Base-by-base conservation (phyloP, 139 green algal genomes). In the Coccomyxa sp. region DNA sequence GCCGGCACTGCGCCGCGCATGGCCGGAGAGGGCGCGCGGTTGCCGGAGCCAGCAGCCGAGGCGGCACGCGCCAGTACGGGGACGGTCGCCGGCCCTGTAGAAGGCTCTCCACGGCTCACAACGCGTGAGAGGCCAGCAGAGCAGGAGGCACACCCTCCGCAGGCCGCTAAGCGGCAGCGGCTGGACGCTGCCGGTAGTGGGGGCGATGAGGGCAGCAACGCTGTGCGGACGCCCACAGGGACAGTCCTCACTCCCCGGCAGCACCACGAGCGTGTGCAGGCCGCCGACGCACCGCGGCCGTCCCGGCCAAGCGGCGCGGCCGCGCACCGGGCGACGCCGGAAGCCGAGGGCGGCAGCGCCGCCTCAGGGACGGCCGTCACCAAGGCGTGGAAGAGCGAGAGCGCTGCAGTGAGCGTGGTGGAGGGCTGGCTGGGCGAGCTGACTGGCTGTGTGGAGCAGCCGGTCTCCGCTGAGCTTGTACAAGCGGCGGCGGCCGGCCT, bases 351-450 rank as follows among this genome's bases (percentile, higher is more conserved):
- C 7, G 38, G 38, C 38, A 51, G 38, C 38, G 38, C 38, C 3
- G 38, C 38, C 38, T 51, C 38, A 7, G 38, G 38, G 38, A 51
- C 38, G 38, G 38, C 38, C 38, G 38, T 51, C 38, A 51, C 38
- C 38, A 51, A 51, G 38, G 38, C 38, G 38, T 51, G 38, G 38
- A 51, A 51, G 38, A 51, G 38, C 38, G 38, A 51, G 38, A 51
- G 17, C 38, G 66, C 79, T 51, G 79, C 79, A n/a, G 58, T 57
- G 58, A 58, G 74, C 27, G 23, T 82, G 57, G 79, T 82, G 58
- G 51, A 82, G 58, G 18, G 23, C 58, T 66, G 51, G 25, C 79
- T 82, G 57, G 58, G 12, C 27, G 27, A 57, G 79, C 58, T 82
- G 27, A 71, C 58, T 31, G 32, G 27, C 58, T 28, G 58, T 14